phyloP scores from a whole-genome alignment of 108 stramenopile genomes.

The Discostella stelligeroides region DNA sequence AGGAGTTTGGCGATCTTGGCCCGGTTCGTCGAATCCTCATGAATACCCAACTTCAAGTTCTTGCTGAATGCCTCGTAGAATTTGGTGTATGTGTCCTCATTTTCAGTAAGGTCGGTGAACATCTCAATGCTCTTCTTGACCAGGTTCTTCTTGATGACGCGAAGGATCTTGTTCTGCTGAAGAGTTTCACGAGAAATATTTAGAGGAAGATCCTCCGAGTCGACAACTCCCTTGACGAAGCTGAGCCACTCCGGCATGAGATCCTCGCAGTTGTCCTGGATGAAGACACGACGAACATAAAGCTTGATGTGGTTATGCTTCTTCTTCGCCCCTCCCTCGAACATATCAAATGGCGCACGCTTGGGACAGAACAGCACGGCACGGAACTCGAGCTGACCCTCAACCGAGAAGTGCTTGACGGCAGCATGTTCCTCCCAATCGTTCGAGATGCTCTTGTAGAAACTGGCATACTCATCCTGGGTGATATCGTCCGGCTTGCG shows the following conservation, averaged over 20 bases:
- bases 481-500: constrained; percentile 99
- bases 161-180: constrained; percentile 99
- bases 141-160: constrained; percentile 99
- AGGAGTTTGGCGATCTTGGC: constrained; percentile 99
- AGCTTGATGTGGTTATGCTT: constrained; percentile 99
- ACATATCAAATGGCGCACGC: constrained; percentile 99
- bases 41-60: constrained; percentile 99
- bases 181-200: constrained; percentile 99
- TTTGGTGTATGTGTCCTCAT: constrained; percentile 99
- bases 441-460: constrained; percentile 99
- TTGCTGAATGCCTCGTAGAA: constrained; percentile 99
- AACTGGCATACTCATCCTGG: constrained; percentile 98
- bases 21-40: constrained; percentile 99
- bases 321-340: constrained; percentile 99
- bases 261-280: constrained; percentile 99
- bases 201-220: constrained; percentile 99
- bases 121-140: constrained; percentile 99
- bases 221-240: constrained; percentile 99
- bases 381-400: constrained; percentile 99
- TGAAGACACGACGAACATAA: constrained; percentile 99
- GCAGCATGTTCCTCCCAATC: constrained; percentile 99
- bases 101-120: constrained; percentile 99
- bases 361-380: constrained; percentile 99
- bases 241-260: constrained; percentile 99
- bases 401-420: constrained; percentile 99